Base-by-base conservation (phyloP, 2,329 filamentous ascomycete species). In the Coleophoma cylindrospora region DNA sequence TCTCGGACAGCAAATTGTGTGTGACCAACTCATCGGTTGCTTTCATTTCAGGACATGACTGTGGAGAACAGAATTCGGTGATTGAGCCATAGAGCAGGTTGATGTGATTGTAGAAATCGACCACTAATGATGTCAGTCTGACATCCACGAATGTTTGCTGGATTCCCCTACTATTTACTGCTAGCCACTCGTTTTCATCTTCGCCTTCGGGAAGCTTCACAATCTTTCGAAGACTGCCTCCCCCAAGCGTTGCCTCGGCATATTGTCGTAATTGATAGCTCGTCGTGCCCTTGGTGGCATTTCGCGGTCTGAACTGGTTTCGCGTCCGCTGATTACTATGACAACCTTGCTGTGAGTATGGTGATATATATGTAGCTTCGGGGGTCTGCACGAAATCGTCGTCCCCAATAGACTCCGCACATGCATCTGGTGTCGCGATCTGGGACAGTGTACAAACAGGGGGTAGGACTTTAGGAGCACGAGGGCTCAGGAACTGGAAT, bases 71-170 rank as follows among this genome's bases (percentile, higher is more conserved):
- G 72, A 99, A 99, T 68, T 99, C 94, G 53, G 94, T 99, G 67
- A 99, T 99, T 58, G 94, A 94, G 52, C 95, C 95, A 69, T 99
- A 99, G 52, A 99, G 85, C 34, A 99, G 81, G 73, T 99, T 99
- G 76, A 99, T 95, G 72, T 99, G 94, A 75, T 99, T 99, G 82
- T 99, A 99, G 72, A 99, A 99, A 72, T 99, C 94, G 74, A 99
- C 94, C 75, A 99, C 91, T 96, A 60, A 46, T n/a, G 15, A 41
- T 15, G 17, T 14, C 47, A 71, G 66, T 36, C 13, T 22, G 45
- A 51, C 34, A 40, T 21, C 11, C 27, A 15, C 27, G n/a, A 13
- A 33, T 33, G 17, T 34, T 36, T 34, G 13, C 33, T 7, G 22
- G 37, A 38, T 37, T 60, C 83, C 61, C 83, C 61, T 74, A 95